Evolutionary conservation across 192 early-diverging fungal genomes (phyloP).

Genomic region (Diversispora epigaea): DNA sequence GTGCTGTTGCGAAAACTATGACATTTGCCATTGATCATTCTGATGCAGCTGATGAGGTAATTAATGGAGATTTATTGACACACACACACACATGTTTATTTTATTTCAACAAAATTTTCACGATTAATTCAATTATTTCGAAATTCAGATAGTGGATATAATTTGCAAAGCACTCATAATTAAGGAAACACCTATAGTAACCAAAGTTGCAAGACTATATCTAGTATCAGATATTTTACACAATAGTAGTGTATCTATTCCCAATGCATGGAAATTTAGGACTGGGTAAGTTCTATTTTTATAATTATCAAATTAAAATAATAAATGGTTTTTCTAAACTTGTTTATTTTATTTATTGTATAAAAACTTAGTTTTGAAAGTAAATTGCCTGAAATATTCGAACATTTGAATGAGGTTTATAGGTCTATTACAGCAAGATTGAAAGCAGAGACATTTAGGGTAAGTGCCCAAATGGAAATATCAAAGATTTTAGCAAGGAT

Average conservation of each 20-base stretch:
- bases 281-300: constrained; percentile 41
- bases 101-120: background rate
- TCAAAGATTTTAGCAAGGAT: background rate
- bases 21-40: constrained; percentile 81
- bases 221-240: constrained; percentile 90
- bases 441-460: constrained; percentile 77
- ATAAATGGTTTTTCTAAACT: background rate
- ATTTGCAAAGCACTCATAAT: constrained; percentile 61
- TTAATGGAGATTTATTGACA: background rate
- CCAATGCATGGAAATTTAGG: constrained; percentile 88
- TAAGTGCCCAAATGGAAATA: constrained; percentile 30
- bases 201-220: constrained; percentile 74
- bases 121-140: constrained; percentile 4
- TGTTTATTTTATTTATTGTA: background rate
- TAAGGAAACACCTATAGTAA: constrained; percentile 54
- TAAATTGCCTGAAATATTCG: constrained; percentile 63
- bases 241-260: constrained; percentile 74
- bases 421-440: constrained; percentile 67
- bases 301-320: background rate
- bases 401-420: constrained; percentile 67
- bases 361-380: constrained; percentile 52
- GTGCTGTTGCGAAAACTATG: constrained; percentile 77
- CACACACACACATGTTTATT: background rate
- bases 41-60: constrained; percentile 71
- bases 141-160: constrained; percentile 62